Conservation (phyloP, 306 rosid species). For the Datisca glomerata region DNA sequence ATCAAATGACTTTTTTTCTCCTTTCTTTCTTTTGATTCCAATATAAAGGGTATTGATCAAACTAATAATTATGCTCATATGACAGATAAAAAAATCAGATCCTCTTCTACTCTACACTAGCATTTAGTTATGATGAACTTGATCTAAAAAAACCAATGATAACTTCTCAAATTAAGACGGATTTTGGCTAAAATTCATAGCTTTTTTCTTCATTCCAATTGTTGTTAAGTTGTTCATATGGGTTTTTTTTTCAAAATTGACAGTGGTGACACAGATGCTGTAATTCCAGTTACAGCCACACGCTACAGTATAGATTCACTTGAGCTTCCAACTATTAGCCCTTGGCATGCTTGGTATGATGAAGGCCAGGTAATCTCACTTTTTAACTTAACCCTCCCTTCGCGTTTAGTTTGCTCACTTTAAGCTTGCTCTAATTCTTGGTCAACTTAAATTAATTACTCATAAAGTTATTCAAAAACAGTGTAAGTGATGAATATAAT, state of each 20-base stretch:
- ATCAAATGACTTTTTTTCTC: no score
- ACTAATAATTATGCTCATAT: no score
- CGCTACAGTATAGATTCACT: conserved; percentile 68
- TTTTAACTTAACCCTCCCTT: background rate
- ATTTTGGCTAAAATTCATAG: background rate
- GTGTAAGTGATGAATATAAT: no score
- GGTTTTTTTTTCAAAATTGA: conserved; percentile 6
- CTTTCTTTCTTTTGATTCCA: no score
- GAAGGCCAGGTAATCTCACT: conserved; percentile 39
- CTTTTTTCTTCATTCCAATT: background rate
- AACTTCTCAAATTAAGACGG: background rate
- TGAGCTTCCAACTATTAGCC: conserved; percentile 42
- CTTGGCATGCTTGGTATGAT: conserved; percentile 82
- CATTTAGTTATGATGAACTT: no score
- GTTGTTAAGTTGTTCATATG: background rate
- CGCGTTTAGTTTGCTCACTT: background rate
- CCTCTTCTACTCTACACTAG: no score
- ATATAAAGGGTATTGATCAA: no score
- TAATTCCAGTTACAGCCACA: conserved; percentile 74
- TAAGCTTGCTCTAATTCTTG: background rate
- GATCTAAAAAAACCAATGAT: background rate
- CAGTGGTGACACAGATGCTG: conserved; percentile 79
- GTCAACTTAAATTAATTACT: no score
- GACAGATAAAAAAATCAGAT: no score
- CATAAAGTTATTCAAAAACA: no score